Evolutionary conservation across 805 yeast genomes (phyloP).

Genomic region (Priceomyces medius): DNA sequence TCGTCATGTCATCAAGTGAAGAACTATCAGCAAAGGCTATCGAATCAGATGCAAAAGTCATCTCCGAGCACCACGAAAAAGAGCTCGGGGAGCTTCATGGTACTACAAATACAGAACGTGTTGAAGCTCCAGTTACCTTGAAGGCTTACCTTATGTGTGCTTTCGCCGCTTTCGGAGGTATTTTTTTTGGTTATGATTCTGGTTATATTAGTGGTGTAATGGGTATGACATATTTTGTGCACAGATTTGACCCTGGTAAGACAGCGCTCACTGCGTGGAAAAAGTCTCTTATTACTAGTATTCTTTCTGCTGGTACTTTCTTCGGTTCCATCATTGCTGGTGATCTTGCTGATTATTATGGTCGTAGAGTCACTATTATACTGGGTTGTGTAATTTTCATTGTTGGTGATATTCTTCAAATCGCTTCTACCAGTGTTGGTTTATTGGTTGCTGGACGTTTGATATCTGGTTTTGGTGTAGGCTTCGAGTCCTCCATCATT

Average conservation of each 20-base stretch:
- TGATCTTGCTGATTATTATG: slow-evolving; percentile 34
- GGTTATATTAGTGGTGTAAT: slow-evolving; percentile 44
- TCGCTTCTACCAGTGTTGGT: slow-evolving; percentile 33
- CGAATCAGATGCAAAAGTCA: background rate
- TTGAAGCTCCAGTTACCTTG: slow-evolving; percentile 8
- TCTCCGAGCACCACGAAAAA: background rate
- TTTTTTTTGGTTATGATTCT: slow-evolving; percentile 43
- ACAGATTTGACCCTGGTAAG: slow-evolving; percentile 2
- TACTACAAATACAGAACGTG: slow-evolving; percentile 1
- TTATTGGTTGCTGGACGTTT: slow-evolving; percentile 40
- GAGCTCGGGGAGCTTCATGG: background rate
- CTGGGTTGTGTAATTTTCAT: slow-evolving; percentile 36
- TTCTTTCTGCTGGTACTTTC: slow-evolving; percentile 42
- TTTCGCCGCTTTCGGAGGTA: slow-evolving; percentile 36
- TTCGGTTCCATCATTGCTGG: slow-evolving; percentile 41
- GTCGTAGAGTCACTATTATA: slow-evolving; percentile 41
- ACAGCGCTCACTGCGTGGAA: slow-evolving; percentile 7
- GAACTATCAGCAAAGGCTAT: slow-evolving; percentile 3
- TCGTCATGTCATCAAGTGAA: slow-evolving; percentile 5
- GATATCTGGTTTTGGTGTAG: slow-evolving; percentile 43
- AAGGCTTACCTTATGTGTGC: slow-evolving; percentile 8
- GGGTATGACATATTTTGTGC: slow-evolving; percentile 32
- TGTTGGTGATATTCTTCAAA: slow-evolving; percentile 39
- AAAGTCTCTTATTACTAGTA: slow-evolving; percentile 20
- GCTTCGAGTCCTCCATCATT: slow-evolving; percentile 39